phyloP scores from a whole-genome alignment of 768 basidiomycete genomes.

The Mycena epipterygia region DNA sequence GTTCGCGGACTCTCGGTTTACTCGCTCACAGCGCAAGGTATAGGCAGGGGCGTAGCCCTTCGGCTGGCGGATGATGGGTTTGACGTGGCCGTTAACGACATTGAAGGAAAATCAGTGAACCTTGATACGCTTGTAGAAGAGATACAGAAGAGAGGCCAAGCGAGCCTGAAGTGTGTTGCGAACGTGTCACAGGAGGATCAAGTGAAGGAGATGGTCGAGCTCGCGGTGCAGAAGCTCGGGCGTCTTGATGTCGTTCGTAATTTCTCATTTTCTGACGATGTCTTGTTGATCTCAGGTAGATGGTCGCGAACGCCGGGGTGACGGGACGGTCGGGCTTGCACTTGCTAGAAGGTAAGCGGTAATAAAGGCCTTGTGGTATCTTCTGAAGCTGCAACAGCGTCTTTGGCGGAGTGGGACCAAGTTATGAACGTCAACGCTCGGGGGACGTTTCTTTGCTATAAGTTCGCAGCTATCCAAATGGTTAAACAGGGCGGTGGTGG shows the following conservation, averaged over 20 bases:
- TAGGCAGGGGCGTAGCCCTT: slow-evolving; percentile 50
- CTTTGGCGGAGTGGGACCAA: no score
- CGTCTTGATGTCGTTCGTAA: no score
- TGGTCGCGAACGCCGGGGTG: slow-evolving; percentile 48
- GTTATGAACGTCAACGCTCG: no score
- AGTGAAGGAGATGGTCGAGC: no score
- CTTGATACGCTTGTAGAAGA: slow-evolving; percentile 35
- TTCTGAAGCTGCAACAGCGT: no score
- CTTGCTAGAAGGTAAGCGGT: slow-evolving; percentile 17
- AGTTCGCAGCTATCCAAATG: slow-evolving; percentile 54
- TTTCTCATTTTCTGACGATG: background rate
- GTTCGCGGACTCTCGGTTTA: background rate
- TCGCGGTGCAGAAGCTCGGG: no score
- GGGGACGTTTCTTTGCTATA: no score
- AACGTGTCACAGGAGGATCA: no score
- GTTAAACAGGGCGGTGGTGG: slow-evolving; percentile 55
- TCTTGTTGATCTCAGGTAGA: slow-evolving; percentile 28
- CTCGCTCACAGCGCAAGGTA: slow-evolving; percentile 22
- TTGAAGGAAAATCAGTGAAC: slow-evolving; percentile 31
- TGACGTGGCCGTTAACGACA: slow-evolving; percentile 50
- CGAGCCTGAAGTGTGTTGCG: background rate
- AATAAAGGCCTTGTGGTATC: no score
- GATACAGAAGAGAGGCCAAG: slow-evolving; percentile 14
- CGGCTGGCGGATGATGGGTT: slow-evolving; percentile 51
- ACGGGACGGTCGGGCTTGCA: background rate